These are phyloP conservation scores for Suillus hirtellus DNA, from an alignment of 768 basidiomycete genomes.

Conservation along the genomic window DNA sequence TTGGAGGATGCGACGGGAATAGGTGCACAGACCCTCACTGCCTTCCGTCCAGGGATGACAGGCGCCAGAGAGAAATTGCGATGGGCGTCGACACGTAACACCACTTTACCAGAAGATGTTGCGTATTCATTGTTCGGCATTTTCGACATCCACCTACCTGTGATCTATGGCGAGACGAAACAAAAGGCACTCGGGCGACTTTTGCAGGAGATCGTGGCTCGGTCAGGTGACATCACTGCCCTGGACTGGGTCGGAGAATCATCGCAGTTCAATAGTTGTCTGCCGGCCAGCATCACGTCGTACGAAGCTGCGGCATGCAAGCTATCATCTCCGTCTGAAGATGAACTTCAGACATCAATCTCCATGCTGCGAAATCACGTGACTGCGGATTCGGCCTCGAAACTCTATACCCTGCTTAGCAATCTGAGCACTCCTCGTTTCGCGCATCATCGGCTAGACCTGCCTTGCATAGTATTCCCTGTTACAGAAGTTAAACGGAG, in stretches of 20 bases:
- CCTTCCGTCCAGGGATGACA: background rate
- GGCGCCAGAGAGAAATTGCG: background rate
- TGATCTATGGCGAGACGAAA: background rate
- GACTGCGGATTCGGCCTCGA: background rate
- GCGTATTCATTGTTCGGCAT: slow-evolving; percentile 1
- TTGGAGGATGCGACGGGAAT: background rate
- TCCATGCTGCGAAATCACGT: background rate
- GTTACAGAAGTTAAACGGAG: background rate
- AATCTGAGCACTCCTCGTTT: background rate
- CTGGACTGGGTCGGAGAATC: background rate
- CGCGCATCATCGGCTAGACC: background rate
- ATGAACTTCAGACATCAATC: background rate
- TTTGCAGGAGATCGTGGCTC: background rate
- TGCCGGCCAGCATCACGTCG: background rate
- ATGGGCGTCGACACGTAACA: background rate
- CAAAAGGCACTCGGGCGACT: background rate
- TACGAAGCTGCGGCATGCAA: background rate
- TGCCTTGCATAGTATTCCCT: background rate
- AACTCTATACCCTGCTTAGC: background rate
- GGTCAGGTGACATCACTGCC: background rate
- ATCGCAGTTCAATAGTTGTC: background rate
- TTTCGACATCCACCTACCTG: background rate
- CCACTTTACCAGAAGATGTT: background rate
- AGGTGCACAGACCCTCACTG: background rate
- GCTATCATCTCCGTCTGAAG: background rate